Conservation (phyloP, 768 basidiomycete species). For the Lyophyllum decastes region DNA sequence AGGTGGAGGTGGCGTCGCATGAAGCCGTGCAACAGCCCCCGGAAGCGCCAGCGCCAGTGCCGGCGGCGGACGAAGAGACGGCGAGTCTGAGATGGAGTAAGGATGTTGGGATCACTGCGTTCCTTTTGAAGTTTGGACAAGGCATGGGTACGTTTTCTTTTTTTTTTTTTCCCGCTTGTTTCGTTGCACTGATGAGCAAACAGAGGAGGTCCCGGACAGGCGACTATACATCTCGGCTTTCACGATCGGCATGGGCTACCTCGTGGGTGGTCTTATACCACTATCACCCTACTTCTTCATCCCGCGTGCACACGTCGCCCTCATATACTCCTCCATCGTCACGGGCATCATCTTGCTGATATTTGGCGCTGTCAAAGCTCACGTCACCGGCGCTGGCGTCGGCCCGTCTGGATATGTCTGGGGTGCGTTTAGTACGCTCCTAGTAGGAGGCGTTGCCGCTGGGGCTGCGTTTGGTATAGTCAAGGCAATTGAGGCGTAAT, state of each 20-base stretch:
- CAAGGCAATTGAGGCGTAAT: slow-evolving; percentile 40
- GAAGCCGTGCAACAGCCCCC: slow-evolving; percentile 7
- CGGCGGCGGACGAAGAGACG: slow-evolving; percentile 53
- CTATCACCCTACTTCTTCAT: slow-evolving; percentile 93
- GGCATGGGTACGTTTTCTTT: slow-evolving; percentile 65
- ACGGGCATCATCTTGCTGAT: slow-evolving; percentile 86
- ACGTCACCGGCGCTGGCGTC: slow-evolving; percentile 78
- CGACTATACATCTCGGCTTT: slow-evolving; percentile 89
- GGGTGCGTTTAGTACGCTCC: slow-evolving; percentile 84
- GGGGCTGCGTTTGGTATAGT: slow-evolving; percentile 63
- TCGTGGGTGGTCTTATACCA: slow-evolving; percentile 91
- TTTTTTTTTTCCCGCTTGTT: neutral
- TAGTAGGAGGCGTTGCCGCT: slow-evolving; percentile 90
- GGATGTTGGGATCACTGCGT: slow-evolving; percentile 87
- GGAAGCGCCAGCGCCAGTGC: neutral
- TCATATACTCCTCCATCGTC: slow-evolving; percentile 74
- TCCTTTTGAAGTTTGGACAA: slow-evolving; percentile 95
- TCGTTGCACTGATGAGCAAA: neutral
- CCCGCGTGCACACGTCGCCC: slow-evolving; percentile 60
- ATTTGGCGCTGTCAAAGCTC: slow-evolving; percentile 90
- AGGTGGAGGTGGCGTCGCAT: slow-evolving; percentile 53
- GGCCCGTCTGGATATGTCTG: slow-evolving; percentile 73
- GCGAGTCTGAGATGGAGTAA: slow-evolving; percentile 65
- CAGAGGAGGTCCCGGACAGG: slow-evolving; percentile 86
- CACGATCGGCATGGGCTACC: slow-evolving; percentile 94